These are phyloP conservation scores for Paecilomyces formosus DNA, from an alignment of 2,329 filamentous ascomycete species.

Conservation along the genomic window DNA sequence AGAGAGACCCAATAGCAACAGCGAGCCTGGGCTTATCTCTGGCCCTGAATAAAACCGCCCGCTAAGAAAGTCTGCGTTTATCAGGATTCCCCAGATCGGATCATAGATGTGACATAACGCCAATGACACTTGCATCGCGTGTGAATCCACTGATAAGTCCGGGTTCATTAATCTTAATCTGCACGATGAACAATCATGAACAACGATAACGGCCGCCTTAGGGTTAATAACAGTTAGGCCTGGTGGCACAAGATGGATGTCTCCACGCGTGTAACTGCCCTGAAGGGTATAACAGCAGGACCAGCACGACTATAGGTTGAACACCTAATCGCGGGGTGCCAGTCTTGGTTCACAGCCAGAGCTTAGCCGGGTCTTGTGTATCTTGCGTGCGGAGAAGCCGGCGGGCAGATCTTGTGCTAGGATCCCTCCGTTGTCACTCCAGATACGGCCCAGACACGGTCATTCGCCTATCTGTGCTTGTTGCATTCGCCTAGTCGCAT, in stretches of 20 bases:
- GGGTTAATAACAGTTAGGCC: not conserved
- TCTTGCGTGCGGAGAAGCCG: not conserved
- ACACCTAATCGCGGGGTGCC: not conserved
- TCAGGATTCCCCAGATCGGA: not conserved
- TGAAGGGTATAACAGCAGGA: not conserved
- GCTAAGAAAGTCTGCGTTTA: not conserved
- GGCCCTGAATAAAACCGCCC: slow-evolving; percentile 2
- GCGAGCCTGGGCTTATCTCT: not conserved
- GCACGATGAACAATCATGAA: not conserved
- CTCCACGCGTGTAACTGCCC: not conserved
- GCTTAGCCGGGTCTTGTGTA: not conserved
- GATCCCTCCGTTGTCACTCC: not conserved
- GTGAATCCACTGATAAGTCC: not conserved
- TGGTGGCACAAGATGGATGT: not conserved
- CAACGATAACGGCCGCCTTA: not conserved
- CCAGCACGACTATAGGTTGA: not conserved
- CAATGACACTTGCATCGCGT: not conserved
- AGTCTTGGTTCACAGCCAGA: not conserved
- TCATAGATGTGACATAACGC: not conserved
- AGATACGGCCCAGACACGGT: not conserved
- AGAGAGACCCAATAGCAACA: not conserved
- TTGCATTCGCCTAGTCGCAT: not conserved
- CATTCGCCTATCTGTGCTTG: not conserved
- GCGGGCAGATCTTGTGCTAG: not conserved
- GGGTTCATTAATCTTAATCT: too few species aligned